These are phyloP conservation scores for Colletotrichum tropicicola DNA, from an alignment of 2,329 filamentous ascomycete species.

Conservation along the genomic window DNA sequence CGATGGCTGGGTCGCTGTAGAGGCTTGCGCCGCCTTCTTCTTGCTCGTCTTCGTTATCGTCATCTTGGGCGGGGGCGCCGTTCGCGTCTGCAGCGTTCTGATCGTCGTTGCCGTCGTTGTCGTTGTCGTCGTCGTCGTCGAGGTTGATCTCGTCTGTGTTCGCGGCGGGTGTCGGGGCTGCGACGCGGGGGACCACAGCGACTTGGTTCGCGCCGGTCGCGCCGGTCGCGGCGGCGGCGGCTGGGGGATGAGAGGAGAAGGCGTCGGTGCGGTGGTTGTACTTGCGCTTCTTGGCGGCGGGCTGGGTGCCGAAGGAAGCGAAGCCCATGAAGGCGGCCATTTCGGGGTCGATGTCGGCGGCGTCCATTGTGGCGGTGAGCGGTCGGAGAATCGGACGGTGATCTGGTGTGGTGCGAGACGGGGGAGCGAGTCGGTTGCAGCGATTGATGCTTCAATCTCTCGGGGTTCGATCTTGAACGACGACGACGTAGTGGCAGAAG, in stretches of 20 bases:
- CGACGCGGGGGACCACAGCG: slow-evolving; percentile 45
- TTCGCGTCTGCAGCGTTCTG: slow-evolving; percentile 38
- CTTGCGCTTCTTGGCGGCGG: slow-evolving; percentile 70
- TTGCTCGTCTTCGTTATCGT: background rate
- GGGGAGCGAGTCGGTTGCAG: too few relatives aligned
- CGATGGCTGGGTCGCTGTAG: slow-evolving; percentile 11
- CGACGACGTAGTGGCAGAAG: background rate
- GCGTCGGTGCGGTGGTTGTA: slow-evolving; percentile 67
- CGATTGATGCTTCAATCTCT: background rate
- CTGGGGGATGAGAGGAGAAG: slow-evolving; percentile 53
- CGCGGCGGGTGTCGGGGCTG: slow-evolving; percentile 22
- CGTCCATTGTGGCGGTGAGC: slow-evolving; percentile 22
- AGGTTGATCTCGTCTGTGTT: slow-evolving; percentile 58
- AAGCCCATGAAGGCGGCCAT: slow-evolving; percentile 80
- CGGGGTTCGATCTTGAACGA: too few relatives aligned
- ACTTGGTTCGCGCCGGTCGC: slow-evolving; percentile 46
- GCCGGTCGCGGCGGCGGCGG: slow-evolving; percentile 40
- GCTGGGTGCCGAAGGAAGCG: slow-evolving; percentile 70
- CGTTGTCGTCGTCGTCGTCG: slow-evolving; percentile 51
- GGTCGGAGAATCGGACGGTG: background rate
- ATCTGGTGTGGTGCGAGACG: background rate
- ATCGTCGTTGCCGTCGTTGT: slow-evolving; percentile 55
- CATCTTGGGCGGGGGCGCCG: too few relatives aligned
- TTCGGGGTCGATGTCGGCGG: slow-evolving; percentile 37
- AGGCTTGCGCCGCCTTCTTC: slow-evolving; percentile 14